phyloP scores from a whole-genome alignment of 2,329 filamentous ascomycete genomes.

The Diplodia scrobiculata region DNA sequence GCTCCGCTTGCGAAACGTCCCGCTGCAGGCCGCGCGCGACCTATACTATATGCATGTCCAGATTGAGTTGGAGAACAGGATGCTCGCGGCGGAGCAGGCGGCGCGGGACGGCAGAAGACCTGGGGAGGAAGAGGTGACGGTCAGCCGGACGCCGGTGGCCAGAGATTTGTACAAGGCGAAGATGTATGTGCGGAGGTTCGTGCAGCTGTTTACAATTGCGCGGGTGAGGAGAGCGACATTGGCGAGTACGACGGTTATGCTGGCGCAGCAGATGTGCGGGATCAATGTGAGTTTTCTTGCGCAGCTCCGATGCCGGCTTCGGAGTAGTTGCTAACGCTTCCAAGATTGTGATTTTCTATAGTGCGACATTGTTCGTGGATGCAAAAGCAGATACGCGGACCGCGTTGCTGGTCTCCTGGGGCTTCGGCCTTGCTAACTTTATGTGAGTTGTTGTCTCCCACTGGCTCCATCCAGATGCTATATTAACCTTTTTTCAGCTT shows the following conservation, averaged over 20 bases:
- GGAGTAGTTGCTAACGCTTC: conserved; percentile 28
- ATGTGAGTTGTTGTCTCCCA: conserved; percentile 32
- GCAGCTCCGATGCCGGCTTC: conserved; percentile 6
- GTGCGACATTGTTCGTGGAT: conserved; percentile 6
- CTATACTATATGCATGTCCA: conserved; percentile 52
- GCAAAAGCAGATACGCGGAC: conserved; percentile 27
- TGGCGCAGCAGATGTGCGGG: conserved; percentile 39
- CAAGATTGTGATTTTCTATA: conserved; percentile 27
- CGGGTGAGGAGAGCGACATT: conserved; percentile 37
- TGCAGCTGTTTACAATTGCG: conserved; percentile 34
- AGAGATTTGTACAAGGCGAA: conserved; percentile 23
- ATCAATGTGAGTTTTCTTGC: conserved; percentile 38
- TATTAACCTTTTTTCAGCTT: conserved; percentile 33
- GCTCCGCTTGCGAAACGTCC: conserved; percentile 57
- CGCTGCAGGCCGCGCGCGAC: conserved; percentile 57
- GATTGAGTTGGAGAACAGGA: conserved; percentile 41
- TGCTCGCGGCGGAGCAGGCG: conserved; percentile 39
- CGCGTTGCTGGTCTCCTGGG: conserved; percentile 46
- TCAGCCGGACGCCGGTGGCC: conserved; percentile 9
- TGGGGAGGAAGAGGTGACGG: background rate
- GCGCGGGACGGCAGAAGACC: conserved; percentile 28
- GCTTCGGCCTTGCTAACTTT: conserved; percentile 51
- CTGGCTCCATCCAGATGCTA: background rate
- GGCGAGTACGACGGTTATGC: conserved; percentile 38
- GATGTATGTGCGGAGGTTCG: conserved; percentile 15